Percentiles rank a stretch among this genome's conserved stretches.
These are phyloP conservation scores for Schwanniomyces occidentalis DNA, from an alignment of 805 yeast genomes.

Conservation along the genomic window DNA sequence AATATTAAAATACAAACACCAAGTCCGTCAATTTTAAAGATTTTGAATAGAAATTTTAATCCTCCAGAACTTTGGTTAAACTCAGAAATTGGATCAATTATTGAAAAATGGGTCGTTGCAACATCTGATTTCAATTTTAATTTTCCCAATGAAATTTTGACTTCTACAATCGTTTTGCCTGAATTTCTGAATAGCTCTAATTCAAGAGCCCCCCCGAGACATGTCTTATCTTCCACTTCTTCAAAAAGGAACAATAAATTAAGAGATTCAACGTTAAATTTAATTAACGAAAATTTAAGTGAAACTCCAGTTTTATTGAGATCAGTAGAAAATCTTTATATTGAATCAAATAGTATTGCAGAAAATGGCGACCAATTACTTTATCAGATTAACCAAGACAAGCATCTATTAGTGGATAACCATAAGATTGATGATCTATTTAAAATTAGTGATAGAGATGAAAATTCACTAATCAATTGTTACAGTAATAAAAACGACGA, in stretches of 20 bases:
- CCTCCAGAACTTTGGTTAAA: slow-evolving; percentile 21
- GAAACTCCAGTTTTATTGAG: not conserved
- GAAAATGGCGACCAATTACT: no score
- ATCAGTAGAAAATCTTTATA: no score
- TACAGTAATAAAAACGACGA: no score
- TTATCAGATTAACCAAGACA: no score
- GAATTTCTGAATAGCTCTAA: not conserved
- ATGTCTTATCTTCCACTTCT: no score
- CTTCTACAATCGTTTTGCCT: slow-evolving; percentile 29
- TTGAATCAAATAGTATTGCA: no score
- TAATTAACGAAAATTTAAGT: slow-evolving; percentile 1
- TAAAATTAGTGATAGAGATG: no score
- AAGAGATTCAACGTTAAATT: slow-evolving; percentile 1
- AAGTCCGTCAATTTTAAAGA: slow-evolving; percentile 22
- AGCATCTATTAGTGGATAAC: no score
- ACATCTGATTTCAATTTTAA: slow-evolving; percentile 30
- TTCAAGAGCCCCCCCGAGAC: no score
- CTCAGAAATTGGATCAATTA: slow-evolving; percentile 28
- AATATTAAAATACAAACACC: slow-evolving; percentile 19
- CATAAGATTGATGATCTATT: no score
- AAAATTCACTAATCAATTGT: no score
- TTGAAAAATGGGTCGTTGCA: slow-evolving; percentile 47
- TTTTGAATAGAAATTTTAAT: slow-evolving; percentile 10
- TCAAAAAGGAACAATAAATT: no score
- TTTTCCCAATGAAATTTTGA: slow-evolving; percentile 36